A percentile compares a stretch with the other conserved stretches of the same genome.
Evolutionary conservation across 768 basidiomycete species (phyloP).

Genomic region (Mycena alexandri): DNA sequence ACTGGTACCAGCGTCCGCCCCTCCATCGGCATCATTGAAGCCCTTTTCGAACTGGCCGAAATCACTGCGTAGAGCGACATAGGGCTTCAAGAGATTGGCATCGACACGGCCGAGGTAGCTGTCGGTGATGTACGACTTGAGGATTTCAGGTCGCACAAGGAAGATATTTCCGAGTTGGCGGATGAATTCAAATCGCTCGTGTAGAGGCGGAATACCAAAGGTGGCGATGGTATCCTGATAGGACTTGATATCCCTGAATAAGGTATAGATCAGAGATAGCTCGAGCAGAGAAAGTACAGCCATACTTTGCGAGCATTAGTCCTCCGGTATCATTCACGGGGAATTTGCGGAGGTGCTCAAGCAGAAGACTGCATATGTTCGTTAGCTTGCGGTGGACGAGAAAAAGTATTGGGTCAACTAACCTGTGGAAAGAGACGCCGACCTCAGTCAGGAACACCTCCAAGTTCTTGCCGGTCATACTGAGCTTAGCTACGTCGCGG

Average conservation of each 20-base stretch:
- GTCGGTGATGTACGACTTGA: slow-evolving; percentile 96
- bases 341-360: slow-evolving; percentile 97
- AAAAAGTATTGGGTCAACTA: slow-evolving; percentile 21
- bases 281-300: slow-evolving; percentile 21
- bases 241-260: slow-evolving; percentile 88
- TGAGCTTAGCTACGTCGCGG: slow-evolving; percentile 79
- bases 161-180: slow-evolving; percentile 97
- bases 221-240: slow-evolving; percentile 92
- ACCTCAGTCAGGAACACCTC: slow-evolving; percentile 95
- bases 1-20: slow-evolving; percentile 53
- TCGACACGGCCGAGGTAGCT: slow-evolving; percentile 95
- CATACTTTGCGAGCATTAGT: slow-evolving; percentile 96
- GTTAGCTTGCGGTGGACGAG: slow-evolving; percentile 8
- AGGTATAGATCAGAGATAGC: slow-evolving; percentile 1
- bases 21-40: slow-evolving; percentile 72
- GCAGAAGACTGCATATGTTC: slow-evolving; percentile 70
- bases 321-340: slow-evolving; percentile 97
- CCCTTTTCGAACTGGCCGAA: slow-evolving; percentile 89
- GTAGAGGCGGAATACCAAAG: slow-evolving; percentile 86
- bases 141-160: slow-evolving; percentile 94
- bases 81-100: slow-evolving; percentile 86
- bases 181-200: slow-evolving; percentile 98
- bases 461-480: slow-evolving; percentile 91
- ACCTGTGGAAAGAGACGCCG: slow-evolving; percentile 95
- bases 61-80: slow-evolving; percentile 90